These are phyloP conservation scores for Colletotrichum sp. DNA, from an alignment of 2,329 filamentous ascomycete species.

Conservation along the genomic window DNA sequence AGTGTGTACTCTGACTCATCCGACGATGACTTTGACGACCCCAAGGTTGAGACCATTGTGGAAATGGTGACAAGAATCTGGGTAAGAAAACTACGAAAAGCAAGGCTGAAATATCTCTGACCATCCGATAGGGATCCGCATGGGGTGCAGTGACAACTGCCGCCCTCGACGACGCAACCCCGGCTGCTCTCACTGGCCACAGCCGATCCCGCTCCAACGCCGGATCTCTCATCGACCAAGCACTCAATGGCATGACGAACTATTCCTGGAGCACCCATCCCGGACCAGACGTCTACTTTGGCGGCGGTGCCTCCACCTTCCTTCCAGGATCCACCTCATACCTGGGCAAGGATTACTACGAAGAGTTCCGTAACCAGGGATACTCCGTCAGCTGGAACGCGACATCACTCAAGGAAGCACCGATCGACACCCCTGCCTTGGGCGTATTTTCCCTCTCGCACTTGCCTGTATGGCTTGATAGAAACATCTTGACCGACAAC, in stretches of 20 bases:
- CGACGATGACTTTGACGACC: conserved; percentile 76
- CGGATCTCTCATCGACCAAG: conserved; percentile 75
- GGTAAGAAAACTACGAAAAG: conserved; percentile 44
- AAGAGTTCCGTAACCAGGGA: conserved; percentile 72
- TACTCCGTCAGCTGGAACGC: conserved; percentile 79
- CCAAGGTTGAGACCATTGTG: conserved; percentile 86
- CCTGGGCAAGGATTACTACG: conserved; percentile 79
- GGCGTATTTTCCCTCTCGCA: conserved; percentile 79
- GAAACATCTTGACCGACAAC: conserved; percentile 79
- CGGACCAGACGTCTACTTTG: conserved; percentile 82
- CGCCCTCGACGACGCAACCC: conserved; percentile 81
- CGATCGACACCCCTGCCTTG: conserved; percentile 67
- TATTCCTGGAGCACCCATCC: conserved; percentile 79
- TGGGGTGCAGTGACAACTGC: conserved; percentile 79
- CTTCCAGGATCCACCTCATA: conserved; percentile 68
- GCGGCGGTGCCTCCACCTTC: conserved; percentile 84
- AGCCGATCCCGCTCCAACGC: conserved; percentile 74
- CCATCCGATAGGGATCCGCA: conserved; percentile 46
- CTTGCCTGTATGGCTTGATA: conserved; percentile 85
- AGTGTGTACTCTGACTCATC: conserved; percentile 80
- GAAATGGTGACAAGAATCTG: conserved; percentile 77
- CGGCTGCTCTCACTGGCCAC: conserved; percentile 76
- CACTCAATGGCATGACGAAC: conserved; percentile 77
- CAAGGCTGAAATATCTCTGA: rapidly evolving
- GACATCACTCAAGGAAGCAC: conserved; percentile 65